A percentile compares a stretch with the other conserved stretches of the same genome.
Evolutionary conservation across 345 rosid genomes (phyloP).

Genomic region (Diplotaxis tenuifolia): DNA sequence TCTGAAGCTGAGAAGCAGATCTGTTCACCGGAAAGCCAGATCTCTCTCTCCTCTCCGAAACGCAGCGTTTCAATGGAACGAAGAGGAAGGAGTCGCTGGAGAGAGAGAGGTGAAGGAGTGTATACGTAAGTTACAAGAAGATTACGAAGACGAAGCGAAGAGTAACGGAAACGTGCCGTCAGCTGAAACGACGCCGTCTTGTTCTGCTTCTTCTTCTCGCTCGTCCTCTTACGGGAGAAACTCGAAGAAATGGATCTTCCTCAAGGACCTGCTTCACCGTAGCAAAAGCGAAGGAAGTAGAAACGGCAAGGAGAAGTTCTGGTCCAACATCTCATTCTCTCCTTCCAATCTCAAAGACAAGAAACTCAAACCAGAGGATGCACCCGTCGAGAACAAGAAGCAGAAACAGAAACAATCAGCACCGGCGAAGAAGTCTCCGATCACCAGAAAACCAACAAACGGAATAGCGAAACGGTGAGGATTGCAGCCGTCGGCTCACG

Average conservation of each 20-base stretch:
- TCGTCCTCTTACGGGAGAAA: conserved; percentile 86
- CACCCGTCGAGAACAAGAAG: conserved; percentile 15
- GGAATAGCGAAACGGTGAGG: conserved; percentile 66
- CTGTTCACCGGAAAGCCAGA: conserved; percentile 72
- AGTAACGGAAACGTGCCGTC: conserved; percentile 26
- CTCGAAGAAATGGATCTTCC: conserved; percentile 87
- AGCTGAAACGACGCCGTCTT: conserved; percentile 42
- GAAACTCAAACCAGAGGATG: conserved; percentile 32
- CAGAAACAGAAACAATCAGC: conserved; percentile 43
- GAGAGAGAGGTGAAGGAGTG: conserved; percentile 23
- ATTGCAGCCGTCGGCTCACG: conserved; percentile 73
- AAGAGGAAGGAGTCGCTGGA: conserved; percentile 9
- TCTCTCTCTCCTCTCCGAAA: conserved; percentile 81
- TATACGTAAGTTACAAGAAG: conserved; percentile 27
- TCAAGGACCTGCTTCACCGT: conserved; percentile 76
- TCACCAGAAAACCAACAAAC: conserved; percentile 36
- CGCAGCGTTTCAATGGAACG: conserved; percentile 41
- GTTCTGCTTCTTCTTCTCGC: conserved; percentile 70
- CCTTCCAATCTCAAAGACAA: conserved; percentile 55
- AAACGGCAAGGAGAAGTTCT: conserved; percentile 55
- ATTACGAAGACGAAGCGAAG: conserved; percentile 1
- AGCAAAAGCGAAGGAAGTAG: conserved; percentile 95
- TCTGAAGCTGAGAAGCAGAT: conserved; percentile 58
- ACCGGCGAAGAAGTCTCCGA: conserved; percentile 37
- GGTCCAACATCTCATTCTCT: conserved; percentile 64